Conservation (phyloP, 306 rosid species). For the Pterocarpus santalinus region DNA sequence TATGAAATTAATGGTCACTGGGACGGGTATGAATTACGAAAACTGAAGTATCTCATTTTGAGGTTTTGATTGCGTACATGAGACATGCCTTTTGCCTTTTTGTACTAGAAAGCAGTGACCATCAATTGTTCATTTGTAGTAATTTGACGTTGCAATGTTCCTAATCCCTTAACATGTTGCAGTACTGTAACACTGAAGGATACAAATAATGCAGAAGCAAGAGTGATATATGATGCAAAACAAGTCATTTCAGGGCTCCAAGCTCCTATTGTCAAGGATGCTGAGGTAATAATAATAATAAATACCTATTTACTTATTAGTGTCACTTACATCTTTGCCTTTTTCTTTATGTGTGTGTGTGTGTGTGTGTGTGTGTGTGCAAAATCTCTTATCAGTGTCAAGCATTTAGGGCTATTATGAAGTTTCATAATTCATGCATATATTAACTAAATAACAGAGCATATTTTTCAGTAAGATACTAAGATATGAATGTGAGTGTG, state of each 20-base stretch:
- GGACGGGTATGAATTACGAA: constrained; percentile 63
- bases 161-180: constrained; percentile 38
- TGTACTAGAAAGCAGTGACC: background rate
- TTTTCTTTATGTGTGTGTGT: too few relatives aligned
- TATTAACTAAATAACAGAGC: background rate
- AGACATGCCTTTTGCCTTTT: too few relatives aligned
- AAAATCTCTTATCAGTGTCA: too few relatives aligned
- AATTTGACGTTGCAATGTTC: constrained; percentile 10
- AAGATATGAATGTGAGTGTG: constrained; percentile 2
- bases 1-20: constrained; percentile 73
- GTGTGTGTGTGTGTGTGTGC: too few relatives aligned
- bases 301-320: background rate
- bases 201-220: constrained; percentile 49
- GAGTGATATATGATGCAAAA: constrained; percentile 63
- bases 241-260: constrained; percentile 62
- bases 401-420: background rate
- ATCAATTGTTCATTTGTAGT: background rate
- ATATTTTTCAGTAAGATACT: background rate
- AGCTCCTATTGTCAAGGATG: constrained; percentile 61
- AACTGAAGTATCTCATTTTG: background rate
- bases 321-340: too few relatives aligned
- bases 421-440: background rate
- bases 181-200: constrained; percentile 66
- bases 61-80: background rate
- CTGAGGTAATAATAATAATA: constrained; percentile 46